A percentile compares a stretch with the other conserved stretches of the same genome.
Conservation (phyloP, 2,329 filamentous ascomycete genomes). For the Epichloe sp. region DNA sequence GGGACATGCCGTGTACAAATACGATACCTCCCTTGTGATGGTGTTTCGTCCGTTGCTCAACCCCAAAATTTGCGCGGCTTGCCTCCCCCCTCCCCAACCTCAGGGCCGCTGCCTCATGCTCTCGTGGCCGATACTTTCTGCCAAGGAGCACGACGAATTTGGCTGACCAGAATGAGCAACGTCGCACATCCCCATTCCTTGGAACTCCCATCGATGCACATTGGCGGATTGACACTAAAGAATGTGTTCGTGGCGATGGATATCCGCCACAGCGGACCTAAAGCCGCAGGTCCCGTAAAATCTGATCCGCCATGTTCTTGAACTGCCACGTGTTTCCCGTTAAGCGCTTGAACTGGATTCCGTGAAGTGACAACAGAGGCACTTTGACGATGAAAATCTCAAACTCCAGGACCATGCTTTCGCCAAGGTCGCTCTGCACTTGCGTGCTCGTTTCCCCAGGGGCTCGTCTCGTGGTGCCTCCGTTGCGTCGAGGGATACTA, state of each 20-base stretch:
- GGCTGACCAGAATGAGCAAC: neutral
- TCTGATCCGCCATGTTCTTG: slow-evolving; percentile 95
- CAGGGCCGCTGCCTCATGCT: neutral
- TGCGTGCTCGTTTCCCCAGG: slow-evolving; percentile 85
- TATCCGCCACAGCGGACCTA: slow-evolving; percentile 27
- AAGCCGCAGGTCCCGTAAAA: slow-evolving; percentile 72
- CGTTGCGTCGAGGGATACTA: slow-evolving; percentile 45
- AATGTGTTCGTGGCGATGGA: neutral
- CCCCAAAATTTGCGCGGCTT: neutral
- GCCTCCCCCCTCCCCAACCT: neutral
- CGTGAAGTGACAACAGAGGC: slow-evolving; percentile 79
- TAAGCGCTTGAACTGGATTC: slow-evolving; percentile 96
- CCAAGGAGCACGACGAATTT: neutral
- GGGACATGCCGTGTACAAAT: slow-evolving; percentile 12
- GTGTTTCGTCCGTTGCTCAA: neutral
- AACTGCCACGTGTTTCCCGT: slow-evolving; percentile 96
- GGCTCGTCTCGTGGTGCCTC: slow-evolving; percentile 37
- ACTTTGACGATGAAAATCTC: slow-evolving; percentile 98
- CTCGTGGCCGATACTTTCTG: neutral
- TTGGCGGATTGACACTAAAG: neutral
- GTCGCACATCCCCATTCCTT: neutral
- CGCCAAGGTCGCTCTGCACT: slow-evolving; percentile 79
- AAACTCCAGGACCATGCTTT: slow-evolving; percentile 73
- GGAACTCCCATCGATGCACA: neutral
- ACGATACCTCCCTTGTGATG: slow-evolving; percentile 5